Evolutionary conservation across 345 rosid species (phyloP).

Genomic region (Carallia brachiata): DNA sequence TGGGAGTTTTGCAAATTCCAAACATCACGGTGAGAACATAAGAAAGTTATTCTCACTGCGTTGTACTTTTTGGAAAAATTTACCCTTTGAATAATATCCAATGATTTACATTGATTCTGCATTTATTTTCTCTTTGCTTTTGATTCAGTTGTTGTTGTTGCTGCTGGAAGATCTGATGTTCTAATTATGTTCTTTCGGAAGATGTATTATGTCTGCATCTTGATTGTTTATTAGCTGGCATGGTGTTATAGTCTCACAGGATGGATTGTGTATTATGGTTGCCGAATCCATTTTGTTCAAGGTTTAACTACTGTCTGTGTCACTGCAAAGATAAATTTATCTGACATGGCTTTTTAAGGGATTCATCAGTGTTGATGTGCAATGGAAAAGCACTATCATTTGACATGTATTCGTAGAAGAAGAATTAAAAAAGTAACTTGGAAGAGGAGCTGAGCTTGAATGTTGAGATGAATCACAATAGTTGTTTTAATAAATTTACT

Average conservation of each 20-base stretch:
- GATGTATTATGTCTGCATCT: neutral
- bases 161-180: neutral
- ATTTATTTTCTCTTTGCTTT: neutral
- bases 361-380: neutral
- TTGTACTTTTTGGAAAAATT: slow-evolving; percentile 19
- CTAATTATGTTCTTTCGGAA: neutral
- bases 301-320: neutral
- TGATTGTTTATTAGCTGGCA: neutral
- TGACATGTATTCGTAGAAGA: neutral
- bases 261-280: too few relatives aligned
- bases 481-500: neutral
- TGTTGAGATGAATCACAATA: neutral
- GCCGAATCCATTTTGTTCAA: neutral
- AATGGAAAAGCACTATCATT: neutral
- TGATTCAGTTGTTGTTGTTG: neutral
- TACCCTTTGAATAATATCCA: slow-evolving; percentile 17
- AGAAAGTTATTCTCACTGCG: slow-evolving; percentile 23
- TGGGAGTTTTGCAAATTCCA: slow-evolving; percentile 15
- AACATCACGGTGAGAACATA: slow-evolving; percentile 20
- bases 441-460: neutral
- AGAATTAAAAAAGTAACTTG: neutral
- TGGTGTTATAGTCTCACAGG: neutral
- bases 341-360: neutral
- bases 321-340: neutral
- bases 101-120: slow-evolving; percentile 12